Evolutionary conservation across 495 filamentous ascomycete species (phyloP).

Genomic region (Apodospora peruviana): DNA sequence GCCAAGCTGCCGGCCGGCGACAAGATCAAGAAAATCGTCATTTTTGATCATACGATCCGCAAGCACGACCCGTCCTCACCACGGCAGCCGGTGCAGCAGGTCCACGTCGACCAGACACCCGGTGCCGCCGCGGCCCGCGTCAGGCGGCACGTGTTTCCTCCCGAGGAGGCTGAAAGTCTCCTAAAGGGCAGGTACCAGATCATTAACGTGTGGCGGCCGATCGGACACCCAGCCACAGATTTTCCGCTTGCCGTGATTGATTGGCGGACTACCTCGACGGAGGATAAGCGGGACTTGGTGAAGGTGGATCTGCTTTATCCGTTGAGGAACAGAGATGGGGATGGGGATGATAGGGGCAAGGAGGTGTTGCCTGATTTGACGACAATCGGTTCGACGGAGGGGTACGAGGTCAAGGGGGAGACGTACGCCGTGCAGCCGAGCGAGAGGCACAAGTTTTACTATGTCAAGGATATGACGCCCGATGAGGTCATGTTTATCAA

Average conservation of each 20-base stretch:
- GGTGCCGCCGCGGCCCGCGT: constrained; percentile 59
- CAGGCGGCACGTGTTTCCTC: constrained; percentile 48
- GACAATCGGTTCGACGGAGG: constrained; percentile 22
- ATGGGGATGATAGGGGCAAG: constrained; percentile 36
- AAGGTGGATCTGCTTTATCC: constrained; percentile 69
- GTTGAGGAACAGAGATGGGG: constrained; percentile 22
- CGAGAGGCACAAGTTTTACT: constrained; percentile 61
- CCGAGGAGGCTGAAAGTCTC: constrained; percentile 50
- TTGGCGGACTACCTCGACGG: constrained; percentile 51
- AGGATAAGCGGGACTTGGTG: constrained; percentile 50
- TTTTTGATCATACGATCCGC: constrained; percentile 90
- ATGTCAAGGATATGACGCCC: constrained; percentile 73
- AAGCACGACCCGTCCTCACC: constrained; percentile 43
- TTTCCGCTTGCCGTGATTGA: constrained; percentile 68
- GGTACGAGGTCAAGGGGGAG: constrained; percentile 52
- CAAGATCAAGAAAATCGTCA: constrained; percentile 50
- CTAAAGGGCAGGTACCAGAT: constrained; percentile 63
- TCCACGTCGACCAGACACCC: constrained; percentile 80
- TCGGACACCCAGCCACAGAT: constrained; percentile 59
- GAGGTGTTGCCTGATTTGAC: constrained; percentile 23
- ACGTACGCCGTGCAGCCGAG: constrained; percentile 62
- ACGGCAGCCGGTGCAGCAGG: constrained; percentile 62
- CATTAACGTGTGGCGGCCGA: constrained; percentile 81
- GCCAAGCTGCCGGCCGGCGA: constrained; percentile 48
- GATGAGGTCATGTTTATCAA: constrained; percentile 74